These are phyloP conservation scores for Gonium pectorale DNA, from an alignment of 139 green algal species.

Conservation along the genomic window DNA sequence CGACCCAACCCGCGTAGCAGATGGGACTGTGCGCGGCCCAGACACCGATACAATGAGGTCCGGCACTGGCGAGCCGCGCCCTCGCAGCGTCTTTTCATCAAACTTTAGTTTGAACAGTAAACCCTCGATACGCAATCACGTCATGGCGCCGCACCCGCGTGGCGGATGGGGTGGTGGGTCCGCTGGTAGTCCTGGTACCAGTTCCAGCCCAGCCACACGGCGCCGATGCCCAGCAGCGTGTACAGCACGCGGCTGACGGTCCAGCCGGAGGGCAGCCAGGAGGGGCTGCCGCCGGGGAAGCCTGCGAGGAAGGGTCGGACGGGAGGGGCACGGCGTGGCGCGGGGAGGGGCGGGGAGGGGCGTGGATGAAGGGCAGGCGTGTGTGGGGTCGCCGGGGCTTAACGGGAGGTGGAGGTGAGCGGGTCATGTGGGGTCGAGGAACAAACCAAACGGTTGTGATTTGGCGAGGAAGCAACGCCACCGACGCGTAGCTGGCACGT, in stretches of 20 bases:
- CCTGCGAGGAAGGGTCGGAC: not conserved
- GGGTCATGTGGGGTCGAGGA: too few species aligned
- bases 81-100: too few species aligned
- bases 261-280: conserved; percentile 9
- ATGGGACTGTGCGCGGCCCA: too few species aligned
- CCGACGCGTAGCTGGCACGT: too few species aligned
- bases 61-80: too few species aligned
- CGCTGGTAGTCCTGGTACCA: conserved; percentile 14
- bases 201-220: conserved; percentile 32
- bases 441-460: too few species aligned
- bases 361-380: not conserved
- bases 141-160: conserved; percentile 17
- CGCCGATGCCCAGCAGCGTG: conserved; percentile 19
- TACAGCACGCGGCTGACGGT: conserved; percentile 8
- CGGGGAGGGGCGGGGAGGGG: not conserved
- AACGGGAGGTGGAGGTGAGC: too few species aligned
- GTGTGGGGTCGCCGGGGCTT: not conserved
- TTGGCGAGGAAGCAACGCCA: too few species aligned
- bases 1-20: too few species aligned
- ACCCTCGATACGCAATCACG: too few species aligned
- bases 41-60: too few species aligned
- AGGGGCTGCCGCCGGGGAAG: not conserved
- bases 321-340: not conserved
- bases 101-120: too few species aligned
- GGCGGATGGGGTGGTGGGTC: not conserved